Base-by-base conservation (phyloP, 2,329 filamentous ascomycete species). In the Fusarium sp. region DNA sequence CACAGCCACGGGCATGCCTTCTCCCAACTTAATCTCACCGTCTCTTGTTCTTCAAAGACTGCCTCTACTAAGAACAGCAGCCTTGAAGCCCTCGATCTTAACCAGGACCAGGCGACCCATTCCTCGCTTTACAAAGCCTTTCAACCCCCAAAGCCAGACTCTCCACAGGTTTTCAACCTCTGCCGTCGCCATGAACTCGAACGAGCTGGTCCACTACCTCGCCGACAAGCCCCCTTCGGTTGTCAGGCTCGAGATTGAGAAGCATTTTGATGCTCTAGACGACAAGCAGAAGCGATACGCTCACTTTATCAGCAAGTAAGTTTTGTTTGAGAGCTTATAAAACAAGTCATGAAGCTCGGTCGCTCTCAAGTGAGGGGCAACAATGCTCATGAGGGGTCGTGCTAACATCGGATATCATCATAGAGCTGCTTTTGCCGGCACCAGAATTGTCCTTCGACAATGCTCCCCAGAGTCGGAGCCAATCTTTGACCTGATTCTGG, bases 141-240 rank as follows among this genome's bases (percentile, higher is more conserved):
- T 70, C 53, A 64, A 62, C 53, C 55, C 39, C 28, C 62, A 67
- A 47, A 70, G 46, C 38, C n/a, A n/a, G n/a, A n/a, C n/a, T n/a
- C 72, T 66, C 62, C 70, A 70, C 56, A 74, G 73, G 69, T 75
- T 77, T 74, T 76, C 72, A 62, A 74, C 71, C 61, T 74, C 72
- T 43, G 70, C 76, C 73, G 82, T 77, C 67, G 58, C 42, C 58
- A 89, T 90, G 86, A 82, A 88, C 71, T 79, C 85, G 58, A 79
- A 85, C 70, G 88, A 89, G 67, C 82, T 89, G 65, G 83, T 83
- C 77, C 91, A 97, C 76, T 97, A 97, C 78, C 86, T 97, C 63
- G 94, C 96, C 45, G 96, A 99, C 79, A 90, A 91, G 67, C 96
- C 96, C 44, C 96, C 96, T 1, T 91, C 90, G 47, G 88, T 97